These are phyloP conservation scores for Blumeriella jaapii DNA, from an alignment of 2,329 filamentous ascomycete genomes.

Conservation along the genomic window DNA sequence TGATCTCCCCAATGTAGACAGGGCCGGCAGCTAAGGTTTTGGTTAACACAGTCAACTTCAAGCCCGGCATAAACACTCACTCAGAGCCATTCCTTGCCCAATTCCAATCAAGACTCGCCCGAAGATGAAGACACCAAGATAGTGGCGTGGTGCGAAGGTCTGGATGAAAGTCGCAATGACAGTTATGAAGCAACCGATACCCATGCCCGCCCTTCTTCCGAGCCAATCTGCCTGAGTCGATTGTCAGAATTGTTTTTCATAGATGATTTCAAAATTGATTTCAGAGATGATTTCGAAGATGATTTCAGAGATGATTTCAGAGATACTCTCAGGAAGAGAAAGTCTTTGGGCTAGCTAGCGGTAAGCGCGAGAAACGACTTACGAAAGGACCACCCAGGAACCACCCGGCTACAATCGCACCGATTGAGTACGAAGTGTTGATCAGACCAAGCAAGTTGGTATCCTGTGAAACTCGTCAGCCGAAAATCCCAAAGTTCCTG, in stretches of 20 bases:
- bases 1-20: conserved; percentile 60
- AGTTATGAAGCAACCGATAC: conserved; percentile 50
- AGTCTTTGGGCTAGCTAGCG: too few species aligned
- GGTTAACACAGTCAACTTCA: neutral
- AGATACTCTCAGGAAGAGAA: too few species aligned
- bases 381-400: conserved; percentile 50
- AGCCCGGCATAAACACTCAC: conserved; percentile 28
- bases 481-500: too few species aligned
- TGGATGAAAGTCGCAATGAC: conserved; percentile 60
- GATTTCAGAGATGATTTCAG: too few species aligned
- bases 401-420: conserved; percentile 58
- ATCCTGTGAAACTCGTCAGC: conserved; percentile 23
- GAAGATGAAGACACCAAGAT: conserved; percentile 55
- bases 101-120: conserved; percentile 59
- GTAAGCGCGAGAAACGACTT: too few species aligned
- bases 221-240: conserved; percentile 35
- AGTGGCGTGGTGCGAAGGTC: conserved; percentile 47
- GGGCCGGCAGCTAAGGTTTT: conserved; percentile 38
- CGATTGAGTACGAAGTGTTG: conserved; percentile 61
- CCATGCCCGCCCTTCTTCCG: conserved; percentile 47
- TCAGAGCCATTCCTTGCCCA: conserved; percentile 57
- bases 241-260: neutral
- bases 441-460: conserved; percentile 40
- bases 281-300: too few species aligned
- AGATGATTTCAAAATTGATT: too few species aligned